Evolutionary conservation across 495 filamentous ascomycete genomes (phyloP), one percentile per base, ranked within the genome.

Genomic region (Jackrogersella multiformis): DNA sequence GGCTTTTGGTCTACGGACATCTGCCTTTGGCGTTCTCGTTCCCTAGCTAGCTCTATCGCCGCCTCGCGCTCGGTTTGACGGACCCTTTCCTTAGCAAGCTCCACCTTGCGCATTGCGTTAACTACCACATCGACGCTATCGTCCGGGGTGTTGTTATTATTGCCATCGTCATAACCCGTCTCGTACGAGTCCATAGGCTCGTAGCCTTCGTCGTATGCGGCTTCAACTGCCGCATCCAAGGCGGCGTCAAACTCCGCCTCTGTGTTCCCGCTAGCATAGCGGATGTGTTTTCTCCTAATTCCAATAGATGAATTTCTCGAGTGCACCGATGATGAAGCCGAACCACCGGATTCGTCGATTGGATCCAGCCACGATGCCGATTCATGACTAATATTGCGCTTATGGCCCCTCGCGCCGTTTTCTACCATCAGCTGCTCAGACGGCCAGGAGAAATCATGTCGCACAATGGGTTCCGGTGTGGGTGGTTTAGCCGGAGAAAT

Each of bases 181-280:
- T 75, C 74, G 28, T 78, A 76, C 12, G 79, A 80, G 52, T 86
- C 84, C 70, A 85, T 90, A 5, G 91, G 90, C 70, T 97, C 94
- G 69, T 91, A 90, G 5, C 92, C 93, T 67, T 98, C 92, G 74
- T 97, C 91, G 74, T 97, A 98, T 18, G 95, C 95, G 36, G 94
- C 94, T 74, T 98, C 95, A 8, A 98, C 92, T 10, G 96, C 96
- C 2, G 93, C 95, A 80, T 99, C 95, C 30, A 98, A 80, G 26
- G 96, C 96, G 30, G 94, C 92, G 78, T 97, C 92, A 73, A 97
- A 97, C 70, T 96, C 94, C 16, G 94, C 92, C 70, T 96, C 92
- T 0, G 93, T 96, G 23, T 86, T 87, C 20, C 88, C 88, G 70
- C 90, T 96, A 3, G 87, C 73, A 18, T 81, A 83, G 23, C 88